Percentiles rank a stretch among this genome's conserved stretches.
These are phyloP conservation scores for Bacidia gigantensis DNA, from an alignment of 495 filamentous ascomycete species.

Conservation along the genomic window DNA sequence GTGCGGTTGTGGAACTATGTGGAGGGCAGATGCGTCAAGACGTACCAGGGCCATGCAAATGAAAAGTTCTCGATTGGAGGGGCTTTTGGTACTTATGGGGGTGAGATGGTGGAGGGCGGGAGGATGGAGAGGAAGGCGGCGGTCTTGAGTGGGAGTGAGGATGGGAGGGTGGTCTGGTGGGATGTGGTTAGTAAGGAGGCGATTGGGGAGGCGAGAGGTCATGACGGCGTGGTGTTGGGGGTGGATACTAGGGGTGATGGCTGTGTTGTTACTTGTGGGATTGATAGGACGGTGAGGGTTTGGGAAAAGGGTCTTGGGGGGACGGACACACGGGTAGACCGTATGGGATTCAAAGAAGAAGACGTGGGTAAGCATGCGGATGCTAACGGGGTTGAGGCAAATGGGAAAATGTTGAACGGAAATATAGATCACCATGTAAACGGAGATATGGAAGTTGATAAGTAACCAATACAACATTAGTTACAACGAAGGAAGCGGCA, in stretches of 20 bases:
- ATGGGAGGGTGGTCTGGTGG: conserved; percentile 76
- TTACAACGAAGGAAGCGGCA: too few species aligned
- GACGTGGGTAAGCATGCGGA: neutral
- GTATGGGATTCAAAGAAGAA: neutral
- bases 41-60: conserved; percentile 89
- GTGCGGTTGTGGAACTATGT: conserved; percentile 92
- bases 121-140: conserved; percentile 37
- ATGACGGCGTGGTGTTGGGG: conserved; percentile 70
- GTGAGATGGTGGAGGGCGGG: conserved; percentile 24
- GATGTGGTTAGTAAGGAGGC: conserved; percentile 75
- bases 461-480: too few species aligned
- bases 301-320: conserved; percentile 32
- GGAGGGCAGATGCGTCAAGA: conserved; percentile 78
- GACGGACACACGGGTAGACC: neutral
- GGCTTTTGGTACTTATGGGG: conserved; percentile 57
- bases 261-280: conserved; percentile 45
- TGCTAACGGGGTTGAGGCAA: neutral
- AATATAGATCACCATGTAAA: neutral
- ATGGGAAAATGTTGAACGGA: neutral
- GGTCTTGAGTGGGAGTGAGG: conserved; percentile 72
- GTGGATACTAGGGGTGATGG: conserved; percentile 48
- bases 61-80: conserved; percentile 69
- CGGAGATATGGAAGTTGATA: neutral
- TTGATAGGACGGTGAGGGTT: conserved; percentile 50
- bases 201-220: conserved; percentile 55